phyloP scores from a whole-genome alignment of 176 grass and related monocot species.

The Rhipidocladum racemiflorum region DNA sequence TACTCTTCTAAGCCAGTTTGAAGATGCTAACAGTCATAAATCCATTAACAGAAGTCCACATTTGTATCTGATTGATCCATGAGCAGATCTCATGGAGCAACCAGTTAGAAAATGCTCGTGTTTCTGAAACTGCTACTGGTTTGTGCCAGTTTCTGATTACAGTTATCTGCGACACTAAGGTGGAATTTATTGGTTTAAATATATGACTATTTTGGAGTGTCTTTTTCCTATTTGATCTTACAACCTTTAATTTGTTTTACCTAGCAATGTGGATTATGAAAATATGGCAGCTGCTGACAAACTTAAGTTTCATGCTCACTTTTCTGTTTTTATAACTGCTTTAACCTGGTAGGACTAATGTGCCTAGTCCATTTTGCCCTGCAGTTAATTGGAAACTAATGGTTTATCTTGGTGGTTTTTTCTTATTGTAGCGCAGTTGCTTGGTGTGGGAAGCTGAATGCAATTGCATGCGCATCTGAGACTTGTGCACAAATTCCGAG shows the following conservation, averaged over 20 bases:
- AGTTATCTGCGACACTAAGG: not conserved
- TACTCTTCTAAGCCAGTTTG: not conserved
- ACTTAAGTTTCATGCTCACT: not conserved
- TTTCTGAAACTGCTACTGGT: not conserved
- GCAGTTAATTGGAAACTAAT: not conserved
- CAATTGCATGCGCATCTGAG: slow-evolving; percentile 88
- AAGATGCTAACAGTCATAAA: not conserved
- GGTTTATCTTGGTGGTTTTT: not conserved
- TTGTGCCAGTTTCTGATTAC: not conserved
- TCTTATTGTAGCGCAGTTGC: slow-evolving; percentile 61
- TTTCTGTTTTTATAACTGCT: not conserved
- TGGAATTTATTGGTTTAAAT: not conserved
- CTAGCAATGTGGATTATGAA: not conserved
- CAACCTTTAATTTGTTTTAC: not conserved
- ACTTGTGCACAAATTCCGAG: slow-evolving; percentile 90
- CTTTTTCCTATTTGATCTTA: not conserved
- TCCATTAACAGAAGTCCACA: not conserved
- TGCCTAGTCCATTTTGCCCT: not conserved
- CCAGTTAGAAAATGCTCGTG: not conserved
- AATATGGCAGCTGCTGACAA: not conserved
- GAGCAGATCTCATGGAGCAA: not conserved
- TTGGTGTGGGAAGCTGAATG: slow-evolving; percentile 89
- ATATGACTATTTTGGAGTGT: not conserved
- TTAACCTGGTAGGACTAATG: slow-evolving; percentile 13
- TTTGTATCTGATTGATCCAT: not conserved